These are phyloP conservation scores for Barnettozyma populi DNA, from an alignment of 805 yeast species.

Conservation along the genomic window DNA sequence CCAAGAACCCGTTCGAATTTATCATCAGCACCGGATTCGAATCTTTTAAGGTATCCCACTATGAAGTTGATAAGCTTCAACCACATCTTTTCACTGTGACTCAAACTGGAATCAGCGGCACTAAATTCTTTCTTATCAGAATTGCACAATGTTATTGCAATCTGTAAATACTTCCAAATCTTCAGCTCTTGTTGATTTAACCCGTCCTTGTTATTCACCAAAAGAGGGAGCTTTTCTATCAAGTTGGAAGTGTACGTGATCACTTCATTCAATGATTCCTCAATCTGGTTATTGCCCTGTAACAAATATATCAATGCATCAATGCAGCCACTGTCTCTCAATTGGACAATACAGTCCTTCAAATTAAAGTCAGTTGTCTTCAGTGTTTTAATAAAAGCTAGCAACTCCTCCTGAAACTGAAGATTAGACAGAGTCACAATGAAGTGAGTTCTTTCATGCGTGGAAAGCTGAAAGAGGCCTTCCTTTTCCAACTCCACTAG, in stretches of 20 bases:
- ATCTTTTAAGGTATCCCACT: conserved; percentile 29
- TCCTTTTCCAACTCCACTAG: conserved; percentile 18
- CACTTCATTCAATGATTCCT: conserved; percentile 22
- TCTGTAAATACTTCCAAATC: conserved; percentile 32
- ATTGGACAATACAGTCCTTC: conserved; percentile 19
- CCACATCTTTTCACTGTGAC: conserved; percentile 34
- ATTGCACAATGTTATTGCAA: conserved; percentile 31
- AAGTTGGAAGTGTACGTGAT: conserved; percentile 11
- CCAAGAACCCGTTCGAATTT: conserved; percentile 23
- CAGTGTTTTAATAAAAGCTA: conserved; percentile 19
- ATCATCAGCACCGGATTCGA: conserved; percentile 17
- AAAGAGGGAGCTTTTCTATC: conserved; percentile 12
- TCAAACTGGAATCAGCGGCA: conserved; percentile 12
- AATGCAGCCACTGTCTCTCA: conserved; percentile 20
- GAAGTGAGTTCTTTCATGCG: conserved; percentile 19
- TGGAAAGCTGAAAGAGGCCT: conserved; percentile 15
- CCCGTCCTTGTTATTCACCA: conserved; percentile 12
- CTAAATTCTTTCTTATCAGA: conserved; percentile 10
- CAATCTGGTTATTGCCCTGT: conserved; percentile 10
- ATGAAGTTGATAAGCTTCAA: conserved; percentile 34
- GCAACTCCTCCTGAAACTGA: conserved; percentile 12
- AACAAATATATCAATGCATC: conserved; percentile 23
- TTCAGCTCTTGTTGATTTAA: conserved; percentile 21
- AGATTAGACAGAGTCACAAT: conserved; percentile 15
- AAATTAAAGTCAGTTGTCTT: conserved; percentile 18